A percentile compares a stretch with the other conserved stretches of the same genome.
These are phyloP conservation scores for Gymnopus androsaceus DNA, from an alignment of 1,284 basidiomycete species.

Conservation along the genomic window DNA sequence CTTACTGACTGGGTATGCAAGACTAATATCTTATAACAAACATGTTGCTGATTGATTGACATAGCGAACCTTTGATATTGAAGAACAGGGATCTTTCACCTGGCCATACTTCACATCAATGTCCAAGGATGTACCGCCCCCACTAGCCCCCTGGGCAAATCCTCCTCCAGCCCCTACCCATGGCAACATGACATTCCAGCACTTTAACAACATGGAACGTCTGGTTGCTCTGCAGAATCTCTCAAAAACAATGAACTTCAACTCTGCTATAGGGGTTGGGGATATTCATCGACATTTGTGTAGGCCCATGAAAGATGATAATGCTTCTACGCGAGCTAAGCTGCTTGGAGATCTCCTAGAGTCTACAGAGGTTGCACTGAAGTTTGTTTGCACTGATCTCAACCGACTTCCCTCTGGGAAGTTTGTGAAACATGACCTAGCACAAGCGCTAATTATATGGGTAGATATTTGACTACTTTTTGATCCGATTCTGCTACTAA, in stretches of 20 bases:
- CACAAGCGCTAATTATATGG: neutral
- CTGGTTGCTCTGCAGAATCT: neutral
- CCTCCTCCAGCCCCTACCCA: neutral
- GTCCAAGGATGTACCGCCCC: neutral
- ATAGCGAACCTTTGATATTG: neutral
- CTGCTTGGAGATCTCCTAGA: neutral
- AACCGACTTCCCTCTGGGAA: neutral
- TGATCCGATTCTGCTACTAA: too few relatives aligned
- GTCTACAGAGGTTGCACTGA: neutral
- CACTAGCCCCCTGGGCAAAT: neutral
- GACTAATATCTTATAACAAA: neutral
- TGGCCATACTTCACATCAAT: conserved; percentile 3
- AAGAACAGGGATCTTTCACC: neutral
- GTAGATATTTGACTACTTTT: neutral
- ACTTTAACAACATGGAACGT: neutral
- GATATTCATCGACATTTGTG: conserved; percentile 1
- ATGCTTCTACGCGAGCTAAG: too few relatives aligned
- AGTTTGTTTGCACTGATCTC: neutral
- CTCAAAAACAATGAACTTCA: conserved; percentile 3
- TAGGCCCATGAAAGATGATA: neutral
- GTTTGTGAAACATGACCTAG: neutral
- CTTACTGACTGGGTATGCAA: neutral
- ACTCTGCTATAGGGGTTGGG: conserved; percentile 4
- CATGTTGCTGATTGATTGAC: neutral
- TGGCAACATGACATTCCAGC: neutral